Conservation (phyloP, 2,329 filamentous ascomycete species). For the Camptophora hylomeconis region DNA sequence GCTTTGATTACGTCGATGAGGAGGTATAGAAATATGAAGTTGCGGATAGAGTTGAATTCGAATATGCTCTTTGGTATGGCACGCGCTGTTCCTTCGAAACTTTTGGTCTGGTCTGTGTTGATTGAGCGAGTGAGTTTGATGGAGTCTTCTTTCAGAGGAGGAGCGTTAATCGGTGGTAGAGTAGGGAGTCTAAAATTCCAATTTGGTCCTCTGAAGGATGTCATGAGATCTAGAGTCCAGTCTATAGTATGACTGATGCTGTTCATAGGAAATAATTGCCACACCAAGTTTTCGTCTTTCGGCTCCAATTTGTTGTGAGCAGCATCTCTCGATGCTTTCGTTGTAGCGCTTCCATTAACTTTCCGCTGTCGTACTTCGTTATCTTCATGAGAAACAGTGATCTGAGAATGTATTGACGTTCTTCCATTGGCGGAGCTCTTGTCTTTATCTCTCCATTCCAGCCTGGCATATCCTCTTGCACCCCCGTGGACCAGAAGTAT, state of each 20-base stretch:
- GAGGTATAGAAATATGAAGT: constrained; percentile 47
- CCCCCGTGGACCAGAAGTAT: constrained; percentile 44
- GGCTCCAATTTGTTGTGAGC: constrained; percentile 1
- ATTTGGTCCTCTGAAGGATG: constrained; percentile 45
- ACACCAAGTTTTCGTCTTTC: constrained; percentile 19
- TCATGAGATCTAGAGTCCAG: constrained; percentile 44
- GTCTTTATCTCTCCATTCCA: no score
- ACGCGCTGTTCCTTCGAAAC: constrained; percentile 5
- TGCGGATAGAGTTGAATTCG: constrained; percentile 7
- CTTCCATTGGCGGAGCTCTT: no score
- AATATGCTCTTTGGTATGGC: no score
- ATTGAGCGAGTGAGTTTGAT: constrained; percentile 13
- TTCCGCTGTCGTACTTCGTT: no score
- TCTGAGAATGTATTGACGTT: no score
- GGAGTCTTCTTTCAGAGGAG: constrained; percentile 20
- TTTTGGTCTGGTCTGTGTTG: constrained; percentile 6
- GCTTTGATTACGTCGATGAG: constrained; percentile 57
- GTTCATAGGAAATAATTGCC: constrained; percentile 40
- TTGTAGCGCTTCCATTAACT: no score
- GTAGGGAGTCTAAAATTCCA: constrained; percentile 43
- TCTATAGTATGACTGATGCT: constrained; percentile 40
- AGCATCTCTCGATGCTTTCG: no score
- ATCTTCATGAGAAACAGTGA: no score
- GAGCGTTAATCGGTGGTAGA: constrained; percentile 7
- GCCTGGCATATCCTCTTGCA: constrained; percentile 41